phyloP scores from a whole-genome alignment of 1,284 basidiomycete genomes.

The Austropuccinia psidii region DNA sequence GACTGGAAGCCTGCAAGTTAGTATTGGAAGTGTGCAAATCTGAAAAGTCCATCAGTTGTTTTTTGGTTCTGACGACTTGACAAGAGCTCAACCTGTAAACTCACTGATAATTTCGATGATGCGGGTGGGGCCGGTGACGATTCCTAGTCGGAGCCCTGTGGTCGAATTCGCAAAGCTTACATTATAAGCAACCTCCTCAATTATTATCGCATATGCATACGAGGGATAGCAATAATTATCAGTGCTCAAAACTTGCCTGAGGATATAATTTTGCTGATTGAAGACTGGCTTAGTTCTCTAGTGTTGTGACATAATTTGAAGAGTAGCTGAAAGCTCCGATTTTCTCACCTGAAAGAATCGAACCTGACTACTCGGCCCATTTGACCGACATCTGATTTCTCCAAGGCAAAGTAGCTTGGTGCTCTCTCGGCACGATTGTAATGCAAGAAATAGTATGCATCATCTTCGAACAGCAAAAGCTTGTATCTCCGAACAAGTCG shows the following conservation, averaged over 20 bases:
- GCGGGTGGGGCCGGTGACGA: slow-evolving; percentile 66
- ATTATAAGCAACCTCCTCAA: background rate
- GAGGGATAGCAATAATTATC: slow-evolving; percentile 48
- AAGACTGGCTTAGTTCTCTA: slow-evolving; percentile 61
- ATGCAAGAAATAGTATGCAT: slow-evolving; percentile 66
- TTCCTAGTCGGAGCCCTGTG: slow-evolving; percentile 57
- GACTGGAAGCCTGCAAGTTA: slow-evolving; percentile 51
- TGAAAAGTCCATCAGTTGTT: background rate
- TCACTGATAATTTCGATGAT: slow-evolving; percentile 61
- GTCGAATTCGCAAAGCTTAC: background rate
- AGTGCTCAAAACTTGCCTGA: slow-evolving; percentile 54
- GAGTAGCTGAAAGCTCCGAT: slow-evolving; percentile 52
- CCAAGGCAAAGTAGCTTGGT: slow-evolving; percentile 28
- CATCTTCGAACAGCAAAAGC: slow-evolving; percentile 67
- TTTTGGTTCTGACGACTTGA: background rate
- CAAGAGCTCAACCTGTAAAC: background rate
- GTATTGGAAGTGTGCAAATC: slow-evolving; percentile 35
- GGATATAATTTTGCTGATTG: slow-evolving; percentile 84
- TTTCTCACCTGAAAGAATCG: slow-evolving; percentile 40
- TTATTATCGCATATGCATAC: slow-evolving; percentile 44
- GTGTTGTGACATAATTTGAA: slow-evolving; percentile 59
- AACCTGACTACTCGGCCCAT: slow-evolving; percentile 45
- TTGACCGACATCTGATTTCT: slow-evolving; percentile 40
- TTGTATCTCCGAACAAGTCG: slow-evolving; percentile 65
- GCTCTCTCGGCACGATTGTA: background rate